Base-by-base conservation (phyloP, 2,329 filamentous ascomycete species). In the Dactylellina cionopaga region DNA sequence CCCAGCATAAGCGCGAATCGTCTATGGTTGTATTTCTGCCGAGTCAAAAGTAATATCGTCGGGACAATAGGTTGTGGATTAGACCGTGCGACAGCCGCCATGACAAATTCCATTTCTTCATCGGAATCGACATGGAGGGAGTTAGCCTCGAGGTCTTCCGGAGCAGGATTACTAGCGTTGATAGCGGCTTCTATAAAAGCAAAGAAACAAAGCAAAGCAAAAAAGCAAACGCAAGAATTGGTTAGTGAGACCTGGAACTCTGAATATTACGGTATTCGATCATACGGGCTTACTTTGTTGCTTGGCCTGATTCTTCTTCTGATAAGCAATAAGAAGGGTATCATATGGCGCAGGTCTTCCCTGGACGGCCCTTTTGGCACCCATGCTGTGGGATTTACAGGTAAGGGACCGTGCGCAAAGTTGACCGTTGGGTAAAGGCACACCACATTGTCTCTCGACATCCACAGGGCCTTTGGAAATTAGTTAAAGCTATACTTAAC, bases 221-320 rank as follows among this genome's bases (percentile, higher is more conserved):
- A 55, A 63, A 51, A 46, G 51, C 65, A 41, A 47, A 15, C 54
- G 43, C 10, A 37, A 71, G 51, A 73, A 62, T 35, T 41, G 39
- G 49, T 62, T 49, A 60, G 25, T 56, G 29, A 43, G 17, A 73
- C 51, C 39, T 39, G 44, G 59, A 22, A 43, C 39, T 60, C n/a
- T 39, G 43, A 15, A 39, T 27, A 10, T 31, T 47, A 24, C 22
- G 47, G 31, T 15, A n/a, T 55, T 22, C 13, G 41, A 54, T 44
- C 1, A n/a, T 13, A 33, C n/a, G 13, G 17, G 85, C 89, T 82
- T 84, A 93, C 92, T 96, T 81, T 98, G 95, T 82, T 96, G 92
- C 79, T 96, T 96, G 19, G 95, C 95, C 80, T 98, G 95, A 78
- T 99, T 99, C 84, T 97, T 98, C 85, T 98, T 97, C 80, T 95